Evolutionary conservation across 2,329 filamentous ascomycete genomes (phyloP), one percentile per base, ranked within the genome.

Genomic region (Fusarium nanum): DNA sequence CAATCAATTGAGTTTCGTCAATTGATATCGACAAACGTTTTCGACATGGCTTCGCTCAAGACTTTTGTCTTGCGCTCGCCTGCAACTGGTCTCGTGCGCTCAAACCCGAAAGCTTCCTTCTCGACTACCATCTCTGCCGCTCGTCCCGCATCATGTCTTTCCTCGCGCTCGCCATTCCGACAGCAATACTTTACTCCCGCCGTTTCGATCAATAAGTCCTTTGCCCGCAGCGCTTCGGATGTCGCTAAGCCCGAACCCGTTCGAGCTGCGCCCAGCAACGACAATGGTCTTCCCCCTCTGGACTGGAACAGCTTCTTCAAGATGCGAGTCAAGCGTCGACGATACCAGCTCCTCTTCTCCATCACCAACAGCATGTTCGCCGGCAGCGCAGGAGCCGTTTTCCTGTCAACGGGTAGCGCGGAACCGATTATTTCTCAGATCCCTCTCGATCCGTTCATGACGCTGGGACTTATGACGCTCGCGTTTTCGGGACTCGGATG

Each of bases 251-350:
- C 20, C 30, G 64, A 46, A 28, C n/a, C 49, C 44, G n/a, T 30
- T 7, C 57, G 57, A 53, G 67, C 62, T 56, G 65, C 68, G 66
- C 44, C 67, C 42, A 70, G 57, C 53, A 45, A 52, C 28, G 63
- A 65, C 28, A 62, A 65, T 3, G 22, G 22, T 22, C 57, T 69
- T 76, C 57, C 71, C 61, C 56, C 74, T 79, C 88, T 94, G 44
- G 88, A 93, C 82, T 98, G 95, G 95, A 91, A 98, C 83, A 90
- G 89, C 55, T 98, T 97, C 85, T 97, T 98, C 85, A 89, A 89
- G 78, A 90, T 98, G 64, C 93, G 95, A 76, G 92, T 93, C 75
- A 92, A 90, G 64, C 92, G 95, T 59, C 91, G 95, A 65, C 89
- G 92, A 75, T 92, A 94, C 83, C 93, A 95, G 78, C 87, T 97